These are phyloP conservation scores for Ceratopteris richardii DNA, from an alignment of 75 land plant species.

Conservation along the genomic window DNA sequence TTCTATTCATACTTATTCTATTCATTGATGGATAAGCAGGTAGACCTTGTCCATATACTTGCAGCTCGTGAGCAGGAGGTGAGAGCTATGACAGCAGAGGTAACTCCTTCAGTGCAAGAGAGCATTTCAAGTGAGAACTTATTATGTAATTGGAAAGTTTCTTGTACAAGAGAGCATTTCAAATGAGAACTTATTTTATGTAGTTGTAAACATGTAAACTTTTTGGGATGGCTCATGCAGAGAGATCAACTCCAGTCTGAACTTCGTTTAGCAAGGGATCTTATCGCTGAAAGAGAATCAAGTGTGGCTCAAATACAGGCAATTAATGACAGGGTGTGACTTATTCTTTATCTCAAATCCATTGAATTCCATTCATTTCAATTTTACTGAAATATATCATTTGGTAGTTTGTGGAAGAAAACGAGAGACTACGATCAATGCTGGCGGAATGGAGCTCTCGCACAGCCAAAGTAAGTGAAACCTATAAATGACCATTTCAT, in stretches of 20 bases:
- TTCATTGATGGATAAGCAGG: slow-evolving; percentile 40
- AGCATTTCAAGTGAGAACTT: neutral
- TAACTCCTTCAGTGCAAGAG: slow-evolving; percentile 9
- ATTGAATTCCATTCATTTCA: neutral
- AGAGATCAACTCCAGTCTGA: slow-evolving; percentile 87
- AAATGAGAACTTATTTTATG: too few species aligned
- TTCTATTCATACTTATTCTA: too few species aligned
- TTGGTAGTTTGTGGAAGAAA: slow-evolving; percentile 78
- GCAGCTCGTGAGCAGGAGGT: slow-evolving; percentile 96
- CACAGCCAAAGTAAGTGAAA: slow-evolving; percentile 68
- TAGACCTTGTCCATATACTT: slow-evolving; percentile 85
- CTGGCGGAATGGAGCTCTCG: slow-evolving; percentile 91
- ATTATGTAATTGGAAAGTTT: neutral
- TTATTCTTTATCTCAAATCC: neutral
- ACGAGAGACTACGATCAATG: slow-evolving; percentile 83
- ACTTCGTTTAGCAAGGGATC: slow-evolving; percentile 64
- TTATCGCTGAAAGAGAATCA: slow-evolving; percentile 75
- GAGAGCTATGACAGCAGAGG: slow-evolving; percentile 92
- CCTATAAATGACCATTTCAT: neutral
- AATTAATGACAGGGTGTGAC: slow-evolving; percentile 66
- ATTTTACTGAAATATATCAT: neutral
- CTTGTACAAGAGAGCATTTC: too few species aligned
- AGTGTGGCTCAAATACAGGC: slow-evolving; percentile 54
- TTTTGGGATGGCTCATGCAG: slow-evolving; percentile 23
- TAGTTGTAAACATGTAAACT: too few species aligned